Percentiles rank a stretch among this genome's conserved stretches.
phyloP scores from a whole-genome alignment of 345 rosid species.

The Salix brachista region DNA sequence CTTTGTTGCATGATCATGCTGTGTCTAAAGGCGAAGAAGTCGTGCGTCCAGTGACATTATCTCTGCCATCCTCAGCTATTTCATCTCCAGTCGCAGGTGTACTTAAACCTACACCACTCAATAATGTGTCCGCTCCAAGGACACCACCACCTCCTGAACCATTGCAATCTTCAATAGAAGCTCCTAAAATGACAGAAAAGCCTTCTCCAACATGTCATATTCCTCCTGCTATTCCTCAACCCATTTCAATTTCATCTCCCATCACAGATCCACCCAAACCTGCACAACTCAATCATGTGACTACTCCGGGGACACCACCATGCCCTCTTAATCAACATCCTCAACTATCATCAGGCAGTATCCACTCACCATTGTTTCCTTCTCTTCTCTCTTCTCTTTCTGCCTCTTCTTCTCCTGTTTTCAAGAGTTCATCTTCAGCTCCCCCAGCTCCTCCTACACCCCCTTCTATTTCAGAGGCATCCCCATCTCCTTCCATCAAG shows the following conservation, averaged over 20 bases:
- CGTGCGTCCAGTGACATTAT: constrained; percentile 21
- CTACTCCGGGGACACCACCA: constrained; percentile 16
- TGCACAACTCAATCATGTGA: constrained; percentile 17
- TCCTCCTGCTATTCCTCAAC: constrained; percentile 17
- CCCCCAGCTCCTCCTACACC: constrained; percentile 17
- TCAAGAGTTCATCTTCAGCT: constrained; percentile 14
- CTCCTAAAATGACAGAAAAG: constrained; percentile 4
- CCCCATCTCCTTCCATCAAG: constrained; percentile 7
- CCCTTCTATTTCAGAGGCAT: constrained; percentile 1
- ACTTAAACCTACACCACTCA: constrained; percentile 20
- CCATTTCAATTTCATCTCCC: constrained; percentile 19
- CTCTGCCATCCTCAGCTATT: constrained; percentile 29
- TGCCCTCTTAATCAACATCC: constrained; percentile 8
- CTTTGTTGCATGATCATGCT: constrained; percentile 68
- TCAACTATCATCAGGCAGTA: constrained; percentile 4
- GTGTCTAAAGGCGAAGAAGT: constrained; percentile 41
- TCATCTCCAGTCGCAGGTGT: constrained; percentile 28
- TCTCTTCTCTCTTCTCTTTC: constrained; percentile 16
- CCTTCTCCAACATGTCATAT: not conserved
- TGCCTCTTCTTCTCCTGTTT: constrained; percentile 12
- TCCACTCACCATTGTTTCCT: constrained; percentile 11
- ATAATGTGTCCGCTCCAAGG: constrained; percentile 9
- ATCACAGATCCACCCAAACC: constrained; percentile 22
- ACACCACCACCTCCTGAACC: constrained; percentile 13
- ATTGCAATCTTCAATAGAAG: constrained; percentile 10